These are phyloP conservation scores for Leccinum imitatum DNA, from an alignment of 768 basidiomycete genomes.

Conservation along the genomic window DNA sequence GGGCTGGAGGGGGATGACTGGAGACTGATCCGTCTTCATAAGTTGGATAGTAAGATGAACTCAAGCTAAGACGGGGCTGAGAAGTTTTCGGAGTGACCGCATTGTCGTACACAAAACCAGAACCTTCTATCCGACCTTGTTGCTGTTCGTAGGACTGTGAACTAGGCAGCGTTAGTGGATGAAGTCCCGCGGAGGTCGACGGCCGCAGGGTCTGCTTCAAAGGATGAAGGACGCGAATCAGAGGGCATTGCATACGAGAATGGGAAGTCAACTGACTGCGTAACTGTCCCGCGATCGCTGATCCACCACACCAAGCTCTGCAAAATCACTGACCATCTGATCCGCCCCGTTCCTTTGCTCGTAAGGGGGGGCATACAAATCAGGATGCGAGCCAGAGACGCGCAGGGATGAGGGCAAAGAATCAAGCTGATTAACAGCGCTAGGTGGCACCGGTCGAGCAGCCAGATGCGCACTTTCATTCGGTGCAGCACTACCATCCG, in stretches of 20 bases:
- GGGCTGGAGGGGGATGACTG: conserved; percentile 33
- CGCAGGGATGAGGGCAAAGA: conserved; percentile 60
- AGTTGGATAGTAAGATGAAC: conserved; percentile 43
- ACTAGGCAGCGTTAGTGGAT: conserved; percentile 33
- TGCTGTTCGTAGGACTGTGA: conserved; percentile 42
- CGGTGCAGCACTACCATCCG: conserved; percentile 34
- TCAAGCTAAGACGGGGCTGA: conserved; percentile 32
- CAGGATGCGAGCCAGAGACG: conserved; percentile 60
- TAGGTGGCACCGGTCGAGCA: conserved; percentile 16
- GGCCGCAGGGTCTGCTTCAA: conserved; percentile 37
- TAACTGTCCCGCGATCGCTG: conserved; percentile 55
- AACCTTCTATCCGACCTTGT: conserved; percentile 32
- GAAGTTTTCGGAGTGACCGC: conserved; percentile 38
- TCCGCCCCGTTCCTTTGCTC: conserved; percentile 56
- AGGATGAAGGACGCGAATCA: conserved; percentile 30
- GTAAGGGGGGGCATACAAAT: conserved; percentile 75
- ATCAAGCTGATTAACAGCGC: conserved; percentile 43
- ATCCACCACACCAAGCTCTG: conserved; percentile 58
- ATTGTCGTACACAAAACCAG: conserved; percentile 39
- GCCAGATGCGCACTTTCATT: conserved; percentile 22
- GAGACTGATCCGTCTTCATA: conserved; percentile 41
- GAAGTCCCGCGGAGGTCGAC: conserved; percentile 35
- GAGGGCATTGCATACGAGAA: conserved; percentile 8
- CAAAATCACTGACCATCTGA: conserved; percentile 60
- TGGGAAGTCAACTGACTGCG: conserved; percentile 44